Evolutionary conservation across 2,329 filamentous ascomycete genomes (phyloP).

Genomic region (Basipetospora chlamydospora): DNA sequence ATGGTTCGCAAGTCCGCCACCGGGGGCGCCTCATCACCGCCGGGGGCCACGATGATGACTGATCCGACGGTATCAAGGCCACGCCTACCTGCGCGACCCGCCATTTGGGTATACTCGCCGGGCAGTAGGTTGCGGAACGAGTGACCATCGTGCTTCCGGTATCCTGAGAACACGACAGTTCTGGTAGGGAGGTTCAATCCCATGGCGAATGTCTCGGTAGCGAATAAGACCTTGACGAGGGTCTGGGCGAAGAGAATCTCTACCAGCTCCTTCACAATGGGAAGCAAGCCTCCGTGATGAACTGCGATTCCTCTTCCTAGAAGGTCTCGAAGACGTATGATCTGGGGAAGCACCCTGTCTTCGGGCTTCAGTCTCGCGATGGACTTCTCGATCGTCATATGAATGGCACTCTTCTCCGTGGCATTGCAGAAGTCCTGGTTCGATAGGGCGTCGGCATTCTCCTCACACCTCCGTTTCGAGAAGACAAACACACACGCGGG

Average conservation of each 20-base stretch:
- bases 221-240: conserved; percentile 90
- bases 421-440: conserved; percentile 93
- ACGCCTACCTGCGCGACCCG: conserved; percentile 81
- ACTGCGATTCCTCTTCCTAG: conserved; percentile 83
- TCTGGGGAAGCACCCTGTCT: conserved; percentile 81
- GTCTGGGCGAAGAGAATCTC: conserved; percentile 94
- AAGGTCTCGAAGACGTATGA: conserved; percentile 72
- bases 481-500: conserved; percentile 97
- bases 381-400: conserved; percentile 95
- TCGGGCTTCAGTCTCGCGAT: conserved; percentile 82
- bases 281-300: conserved; percentile 84
- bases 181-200: conserved; percentile 88
- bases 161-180: conserved; percentile 95
- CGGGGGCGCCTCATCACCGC: conserved; percentile 73
- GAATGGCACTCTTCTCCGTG: conserved; percentile 86
- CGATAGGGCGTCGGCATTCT: conserved; percentile 87
- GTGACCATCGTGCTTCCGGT: conserved; percentile 89
- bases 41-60: conserved; percentile 82
- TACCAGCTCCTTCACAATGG: conserved; percentile 95
- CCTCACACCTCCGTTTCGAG: conserved; percentile 93
- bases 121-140: conserved; percentile 81
- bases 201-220: conserved; percentile 98
- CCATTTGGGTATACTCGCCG: conserved; percentile 98
- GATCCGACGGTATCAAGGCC: conserved; percentile 86
- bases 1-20: conserved; percentile 74